Conservation (phyloP, 495 filamentous ascomycete species). For the Filosporella fistucella region DNA sequence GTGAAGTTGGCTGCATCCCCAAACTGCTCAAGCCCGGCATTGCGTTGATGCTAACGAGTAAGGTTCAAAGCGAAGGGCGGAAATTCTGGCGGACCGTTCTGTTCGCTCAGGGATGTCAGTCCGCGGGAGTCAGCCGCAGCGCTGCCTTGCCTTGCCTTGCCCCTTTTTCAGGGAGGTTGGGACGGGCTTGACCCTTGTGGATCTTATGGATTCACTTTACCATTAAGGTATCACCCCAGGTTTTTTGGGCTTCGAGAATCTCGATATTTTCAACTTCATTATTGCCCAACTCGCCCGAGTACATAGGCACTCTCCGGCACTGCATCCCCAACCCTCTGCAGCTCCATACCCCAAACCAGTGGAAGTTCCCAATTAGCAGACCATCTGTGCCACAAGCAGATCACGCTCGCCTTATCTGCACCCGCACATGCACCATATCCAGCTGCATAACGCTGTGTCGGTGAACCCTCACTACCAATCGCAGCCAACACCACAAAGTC, state of each 20-base stretch:
- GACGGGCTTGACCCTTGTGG: too few relatives aligned
- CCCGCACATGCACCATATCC: too few relatives aligned
- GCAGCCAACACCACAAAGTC: slow-evolving; percentile 8
- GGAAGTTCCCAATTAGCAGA: slow-evolving; percentile 16
- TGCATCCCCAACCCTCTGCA: not conserved
- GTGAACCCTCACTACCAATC: slow-evolving; percentile 12
- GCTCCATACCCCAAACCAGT: not conserved
- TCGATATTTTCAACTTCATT: not conserved
- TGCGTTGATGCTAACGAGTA: too few relatives aligned
- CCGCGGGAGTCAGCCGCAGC: too few relatives aligned
- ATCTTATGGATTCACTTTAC: not conserved
- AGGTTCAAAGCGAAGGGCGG: too few relatives aligned
- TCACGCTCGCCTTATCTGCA: slow-evolving; percentile 15
- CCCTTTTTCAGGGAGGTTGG: not conserved
- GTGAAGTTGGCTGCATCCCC: too few relatives aligned
- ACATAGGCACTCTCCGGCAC: not conserved
- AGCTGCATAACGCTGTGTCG: slow-evolving; percentile 17
- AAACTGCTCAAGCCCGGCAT: too few relatives aligned
- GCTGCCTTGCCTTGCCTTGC: too few relatives aligned
- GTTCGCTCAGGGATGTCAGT: too few relatives aligned
- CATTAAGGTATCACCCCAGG: not conserved
- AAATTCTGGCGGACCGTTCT: too few relatives aligned
- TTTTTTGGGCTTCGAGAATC: not conserved
- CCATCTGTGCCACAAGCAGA: not conserved
- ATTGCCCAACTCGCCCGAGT: not conserved